Base-by-base conservation (phyloP, 2,329 filamentous ascomycete genomes). In the Aspergillus versicolor region DNA sequence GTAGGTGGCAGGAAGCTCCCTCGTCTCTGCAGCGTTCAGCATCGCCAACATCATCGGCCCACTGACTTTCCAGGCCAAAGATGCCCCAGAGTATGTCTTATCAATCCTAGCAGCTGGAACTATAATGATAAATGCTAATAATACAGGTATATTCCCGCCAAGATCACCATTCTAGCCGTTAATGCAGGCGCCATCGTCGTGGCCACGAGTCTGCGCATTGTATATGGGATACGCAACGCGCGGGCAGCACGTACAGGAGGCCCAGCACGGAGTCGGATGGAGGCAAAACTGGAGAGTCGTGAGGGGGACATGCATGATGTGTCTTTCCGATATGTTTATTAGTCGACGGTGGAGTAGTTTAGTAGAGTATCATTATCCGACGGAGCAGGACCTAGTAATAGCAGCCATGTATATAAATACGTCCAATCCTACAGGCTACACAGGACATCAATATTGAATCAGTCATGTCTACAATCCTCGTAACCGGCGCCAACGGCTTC, bases 51-150 rank as follows among this genome's bases (percentile, higher is more conserved):
- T 69, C 50, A 68, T 69, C n/a, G 67, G 67, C 0, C 66, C 78
- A 7, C 76, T 78, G 58, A 79, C 77, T 0, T 80, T 80, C 57
- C 75, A 76, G 56, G 67, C 68, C 1, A 69, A 70, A 15, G 71
- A 79, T 59, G 76, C 77, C 4, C 78, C 78, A 5, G 70, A 69
- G 50, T 78, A 55, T 32, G 63, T 21, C 19, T 21, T 21, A 21
- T 21, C 19, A 21, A 21, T 21, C 3, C 19, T 3, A 21, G 3
- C 32, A 30, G 27, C 27, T 30, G 24, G 8, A 8, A 30, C 8
- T 11, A 21, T 21, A 9, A 27, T 9, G 1, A 2, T 27, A 30
- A 9, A 27, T 9, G 1, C 8, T 27, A 30, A 30, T 4, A 1
- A 30, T 12, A 59, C 12, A 67, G 63, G 1, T 69, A 69, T n/a